Percentiles rank a stretch among this genome's conserved stretches.
Conservation (phyloP, 306 rosid genomes). For the Fragaria vesca region DNA sequence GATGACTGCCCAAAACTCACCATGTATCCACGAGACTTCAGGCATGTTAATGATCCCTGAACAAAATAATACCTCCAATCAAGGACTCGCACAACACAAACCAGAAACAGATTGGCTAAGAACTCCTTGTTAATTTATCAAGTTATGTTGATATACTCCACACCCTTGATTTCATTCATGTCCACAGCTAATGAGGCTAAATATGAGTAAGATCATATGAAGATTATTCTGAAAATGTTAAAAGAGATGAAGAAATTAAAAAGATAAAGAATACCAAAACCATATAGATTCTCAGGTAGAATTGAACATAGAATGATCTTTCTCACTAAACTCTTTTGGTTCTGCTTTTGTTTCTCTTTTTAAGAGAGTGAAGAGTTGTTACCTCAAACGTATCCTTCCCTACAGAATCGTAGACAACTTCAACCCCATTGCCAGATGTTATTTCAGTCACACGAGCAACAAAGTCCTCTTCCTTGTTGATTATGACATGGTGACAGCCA, state of each 20-base stretch:
- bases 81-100: neutral
- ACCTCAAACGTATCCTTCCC: slow-evolving; percentile 95
- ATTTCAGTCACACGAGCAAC: slow-evolving; percentile 74
- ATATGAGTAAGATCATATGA: neutral
- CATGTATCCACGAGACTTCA: slow-evolving; percentile 73
- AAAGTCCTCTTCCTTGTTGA: slow-evolving; percentile 72
- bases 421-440: slow-evolving; percentile 79
- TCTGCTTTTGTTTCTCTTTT: neutral
- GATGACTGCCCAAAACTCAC: slow-evolving; percentile 88
- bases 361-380: slow-evolving; percentile 3
- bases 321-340: neutral
- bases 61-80: slow-evolving; percentile 10
- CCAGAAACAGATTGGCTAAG: neutral
- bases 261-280: neutral
- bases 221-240: neutral
- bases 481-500: slow-evolving; percentile 82
- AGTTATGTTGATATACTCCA: neutral
- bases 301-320: neutral
- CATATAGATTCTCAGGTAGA: neutral
- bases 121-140: neutral
- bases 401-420: slow-evolving; percentile 91
- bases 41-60: slow-evolving; percentile 80
- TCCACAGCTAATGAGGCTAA: neutral
- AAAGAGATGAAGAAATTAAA: neutral
- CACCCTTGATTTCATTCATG: neutral